phyloP scores from a whole-genome alignment of 2,329 filamentous ascomycete genomes.

The Calcarisporium arbuscula region DNA sequence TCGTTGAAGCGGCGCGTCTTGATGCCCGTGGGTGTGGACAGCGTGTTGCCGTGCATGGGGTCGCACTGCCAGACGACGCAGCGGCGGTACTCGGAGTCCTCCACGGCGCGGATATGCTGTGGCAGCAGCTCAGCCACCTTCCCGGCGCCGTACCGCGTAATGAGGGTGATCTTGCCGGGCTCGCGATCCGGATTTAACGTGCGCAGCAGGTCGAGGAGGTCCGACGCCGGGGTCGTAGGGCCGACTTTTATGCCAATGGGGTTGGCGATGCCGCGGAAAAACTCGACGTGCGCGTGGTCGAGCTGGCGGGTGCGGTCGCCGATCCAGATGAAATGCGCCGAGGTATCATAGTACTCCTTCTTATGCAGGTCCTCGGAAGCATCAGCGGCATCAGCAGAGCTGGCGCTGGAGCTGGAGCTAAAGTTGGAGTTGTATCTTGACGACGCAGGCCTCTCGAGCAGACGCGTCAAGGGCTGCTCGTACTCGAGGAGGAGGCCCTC shows the following conservation, averaged over 20 bases:
- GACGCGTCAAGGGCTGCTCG: slow-evolving; percentile 78
- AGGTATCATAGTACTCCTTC: slow-evolving; percentile 87
- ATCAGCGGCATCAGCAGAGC: slow-evolving; percentile 17
- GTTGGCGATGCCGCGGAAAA: slow-evolving; percentile 93
- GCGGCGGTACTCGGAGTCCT: slow-evolving; percentile 61
- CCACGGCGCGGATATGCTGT: slow-evolving; percentile 81
- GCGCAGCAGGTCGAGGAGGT: slow-evolving; percentile 74
- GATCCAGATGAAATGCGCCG: slow-evolving; percentile 96
- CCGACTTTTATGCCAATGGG: slow-evolving; percentile 96
- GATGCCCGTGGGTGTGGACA: slow-evolving; percentile 65
- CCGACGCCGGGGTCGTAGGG: slow-evolving; percentile 69
- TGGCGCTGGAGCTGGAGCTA: slow-evolving; percentile 37
- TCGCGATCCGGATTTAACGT: slow-evolving; percentile 78
- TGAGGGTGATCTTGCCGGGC: slow-evolving; percentile 88
- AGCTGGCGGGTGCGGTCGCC: slow-evolving; percentile 93
- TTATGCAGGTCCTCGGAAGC: neutral
- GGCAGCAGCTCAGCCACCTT: slow-evolving; percentile 73
- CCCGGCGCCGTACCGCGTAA: slow-evolving; percentile 84
- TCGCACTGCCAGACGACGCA: slow-evolving; percentile 95
- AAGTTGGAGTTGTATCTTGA: slow-evolving; percentile 20
- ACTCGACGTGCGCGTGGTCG: slow-evolving; percentile 91
- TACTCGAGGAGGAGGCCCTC: slow-evolving; percentile 93
- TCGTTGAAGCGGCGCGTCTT: slow-evolving; percentile 91
- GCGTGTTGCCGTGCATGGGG: slow-evolving; percentile 89
- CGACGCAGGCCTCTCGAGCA: slow-evolving; percentile 57